These are phyloP conservation scores for Hypoxylon cercidicola DNA, from an alignment of 495 filamentous ascomycete genomes.

Conservation along the genomic window DNA sequence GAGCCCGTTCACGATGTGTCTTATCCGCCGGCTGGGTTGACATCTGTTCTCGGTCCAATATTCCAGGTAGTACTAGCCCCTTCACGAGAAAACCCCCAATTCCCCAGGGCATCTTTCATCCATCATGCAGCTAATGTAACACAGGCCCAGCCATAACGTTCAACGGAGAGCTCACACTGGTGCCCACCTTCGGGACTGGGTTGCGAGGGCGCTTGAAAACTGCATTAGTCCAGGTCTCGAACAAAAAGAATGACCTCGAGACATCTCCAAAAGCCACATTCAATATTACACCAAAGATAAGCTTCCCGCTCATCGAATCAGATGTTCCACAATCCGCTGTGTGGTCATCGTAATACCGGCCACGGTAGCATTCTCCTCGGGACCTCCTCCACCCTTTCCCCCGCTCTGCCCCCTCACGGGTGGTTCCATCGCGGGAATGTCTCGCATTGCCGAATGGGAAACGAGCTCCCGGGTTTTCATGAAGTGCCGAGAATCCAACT, in stretches of 20 bases:
- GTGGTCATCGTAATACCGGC: neutral
- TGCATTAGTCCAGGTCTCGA: neutral
- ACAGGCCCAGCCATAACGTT: conserved; percentile 8
- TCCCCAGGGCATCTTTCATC: no score
- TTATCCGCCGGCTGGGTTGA: no score
- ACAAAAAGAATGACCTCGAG: conserved; percentile 5
- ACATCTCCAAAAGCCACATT: conserved; percentile 13
- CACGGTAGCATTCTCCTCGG: no score
- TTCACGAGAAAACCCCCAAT: no score
- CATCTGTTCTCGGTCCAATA: no score
- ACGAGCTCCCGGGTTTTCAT: conserved; percentile 5
- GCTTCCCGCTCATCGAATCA: conserved; percentile 9
- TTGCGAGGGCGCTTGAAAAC: neutral
- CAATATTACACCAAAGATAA: conserved; percentile 3
- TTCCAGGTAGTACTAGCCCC: no score
- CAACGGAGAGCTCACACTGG: conserved; percentile 7
- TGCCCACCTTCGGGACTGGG: conserved; percentile 15
- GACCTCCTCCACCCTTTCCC: conserved; percentile 10
- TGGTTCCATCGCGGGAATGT: no score
- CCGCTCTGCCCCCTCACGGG: conserved; percentile 29
- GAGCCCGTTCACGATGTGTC: no score
- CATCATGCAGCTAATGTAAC: conserved; percentile 2
- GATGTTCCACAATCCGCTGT: neutral
- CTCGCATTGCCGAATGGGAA: conserved; percentile 28
- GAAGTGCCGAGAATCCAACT: conserved; percentile 17